Base-by-base conservation (phyloP, 768 basidiomycete species). In the Termitomyces sp. region DNA sequence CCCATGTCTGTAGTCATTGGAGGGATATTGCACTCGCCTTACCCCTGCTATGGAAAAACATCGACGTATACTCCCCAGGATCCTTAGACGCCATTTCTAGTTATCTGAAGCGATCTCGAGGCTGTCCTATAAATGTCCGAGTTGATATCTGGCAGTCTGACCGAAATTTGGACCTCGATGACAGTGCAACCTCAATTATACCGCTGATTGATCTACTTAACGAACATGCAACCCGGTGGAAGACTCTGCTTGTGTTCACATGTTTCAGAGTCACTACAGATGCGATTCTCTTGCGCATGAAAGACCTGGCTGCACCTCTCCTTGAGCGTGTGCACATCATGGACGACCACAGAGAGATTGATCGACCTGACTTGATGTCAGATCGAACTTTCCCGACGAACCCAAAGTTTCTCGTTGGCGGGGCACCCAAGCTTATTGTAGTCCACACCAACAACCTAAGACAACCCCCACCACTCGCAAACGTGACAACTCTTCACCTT, bases 1-100 rank as follows among this genome's bases (percentile, higher is more conserved):
- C 72, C 38, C 76, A 78, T 54, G 75, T 79, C 40, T 78, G 71
- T n/a, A 54, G 54, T 17, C 65, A 63, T 46, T 79, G 77, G 76
- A 69, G 78, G 45, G 62, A 61, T 3, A 59, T 71, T 15, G 74
- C 73, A 1, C 51, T 75, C 24, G 59, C 62, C 14, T 71, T 68
- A 5, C 70, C 74, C 2, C 49, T 60, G 5, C 65, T 80, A 6
- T 80, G 79, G 78, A 70, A 56, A 45, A 67, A 65, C 21, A 68
- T 78, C 41, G 54, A 65, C 37, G 65, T 73, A 28, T 68, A 64
- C 32, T 68, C 71, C 2, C 58, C 51, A 17, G 45, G 58, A 9
- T 71, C 71, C 21, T 30, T 64, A 11, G 61, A 59, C 11, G 60
- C 64, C 53, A 60, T 66, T 1, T 40, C 53, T 19, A 49, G 53